Evolutionary conservation across 108 stramenopile genomes (phyloP).

Genomic region (Conticribra weissflogii): DNA sequence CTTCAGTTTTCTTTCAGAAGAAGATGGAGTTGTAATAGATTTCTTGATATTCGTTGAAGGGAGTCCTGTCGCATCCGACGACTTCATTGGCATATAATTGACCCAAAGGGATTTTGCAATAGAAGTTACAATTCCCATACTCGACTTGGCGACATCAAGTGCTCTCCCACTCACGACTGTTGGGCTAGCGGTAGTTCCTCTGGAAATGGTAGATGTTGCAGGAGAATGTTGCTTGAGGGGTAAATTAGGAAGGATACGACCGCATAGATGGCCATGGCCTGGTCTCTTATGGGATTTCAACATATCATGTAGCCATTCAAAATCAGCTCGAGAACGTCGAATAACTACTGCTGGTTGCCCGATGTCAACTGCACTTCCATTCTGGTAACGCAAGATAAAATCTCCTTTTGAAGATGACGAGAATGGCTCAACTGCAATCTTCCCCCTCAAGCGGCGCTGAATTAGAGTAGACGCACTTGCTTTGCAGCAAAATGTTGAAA

Average conservation of each 20-base stretch:
- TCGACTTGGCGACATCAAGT: conserved; percentile 57
- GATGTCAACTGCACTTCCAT: not conserved
- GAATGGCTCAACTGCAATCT: conserved; percentile 34
- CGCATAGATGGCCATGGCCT: conserved; percentile 80
- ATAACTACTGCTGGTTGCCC: conserved; percentile 49
- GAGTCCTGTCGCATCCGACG: conserved; percentile 11
- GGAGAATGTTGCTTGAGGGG: conserved; percentile 39
- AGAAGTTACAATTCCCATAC: conserved; percentile 70
- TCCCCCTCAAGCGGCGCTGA: conserved; percentile 4
- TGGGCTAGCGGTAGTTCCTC: not conserved
- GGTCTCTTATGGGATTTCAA: conserved; percentile 72
- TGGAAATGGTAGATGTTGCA: not conserved
- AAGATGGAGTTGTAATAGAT: conserved; percentile 4
- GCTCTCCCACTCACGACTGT: conserved; percentile 62
- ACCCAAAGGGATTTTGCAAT: conserved; percentile 74
- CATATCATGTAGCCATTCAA: conserved; percentile 85
- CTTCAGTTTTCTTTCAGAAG: conserved; percentile 54
- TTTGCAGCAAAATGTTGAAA: conserved; percentile 36
- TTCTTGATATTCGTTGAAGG: conserved; percentile 21
- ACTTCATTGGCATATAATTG: conserved; percentile 34
- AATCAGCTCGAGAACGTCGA: conserved; percentile 77
- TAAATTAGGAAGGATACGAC: conserved; percentile 84
- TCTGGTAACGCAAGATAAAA: conserved; percentile 37
- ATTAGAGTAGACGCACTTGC: not conserved
- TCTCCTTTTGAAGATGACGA: conserved; percentile 37